phyloP scores from a whole-genome alignment of 306 rosid species.

The Malus asiatica region DNA sequence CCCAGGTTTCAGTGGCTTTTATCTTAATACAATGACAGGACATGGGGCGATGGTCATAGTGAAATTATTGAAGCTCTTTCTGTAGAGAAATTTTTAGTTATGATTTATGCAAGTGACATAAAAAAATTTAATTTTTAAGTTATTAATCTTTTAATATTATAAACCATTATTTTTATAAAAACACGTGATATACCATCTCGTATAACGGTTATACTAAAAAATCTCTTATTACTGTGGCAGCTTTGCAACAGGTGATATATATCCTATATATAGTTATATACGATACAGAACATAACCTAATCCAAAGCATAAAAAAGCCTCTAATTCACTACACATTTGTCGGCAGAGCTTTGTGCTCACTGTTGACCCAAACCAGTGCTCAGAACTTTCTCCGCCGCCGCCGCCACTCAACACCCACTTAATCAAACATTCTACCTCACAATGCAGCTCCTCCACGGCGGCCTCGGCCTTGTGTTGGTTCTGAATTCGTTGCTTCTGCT shows the following conservation, averaged over 20 bases:
- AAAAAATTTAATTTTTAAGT: no score
- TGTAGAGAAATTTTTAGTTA: no score
- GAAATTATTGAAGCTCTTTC: not conserved
- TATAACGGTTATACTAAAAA: no score
- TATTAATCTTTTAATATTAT: no score
- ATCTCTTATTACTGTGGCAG: no score
- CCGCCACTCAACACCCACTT: not conserved
- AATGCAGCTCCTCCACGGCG: slow-evolving; percentile 39
- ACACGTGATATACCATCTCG: no score
- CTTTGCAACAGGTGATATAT: not conserved
- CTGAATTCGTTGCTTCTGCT: not conserved
- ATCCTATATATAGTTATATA: not conserved
- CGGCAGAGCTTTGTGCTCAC: slow-evolving; percentile 19
- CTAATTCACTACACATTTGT: slow-evolving; percentile 14
- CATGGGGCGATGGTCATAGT: slow-evolving; percentile 12
- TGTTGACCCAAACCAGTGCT: not conserved
- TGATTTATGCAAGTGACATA: no score
- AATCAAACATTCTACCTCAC: not conserved
- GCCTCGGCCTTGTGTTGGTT: slow-evolving; percentile 8
- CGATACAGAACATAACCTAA: not conserved
- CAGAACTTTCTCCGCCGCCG: not conserved
- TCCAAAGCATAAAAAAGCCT: not conserved
- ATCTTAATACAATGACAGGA: slow-evolving; percentile 12
- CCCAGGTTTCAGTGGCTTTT: slow-evolving; percentile 29
- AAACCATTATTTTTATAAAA: no score